A percentile compares a stretch with the other conserved stretches of the same genome.
phyloP scores from a whole-genome alignment of 768 basidiomycete species.

The Amanita molliuscula region DNA sequence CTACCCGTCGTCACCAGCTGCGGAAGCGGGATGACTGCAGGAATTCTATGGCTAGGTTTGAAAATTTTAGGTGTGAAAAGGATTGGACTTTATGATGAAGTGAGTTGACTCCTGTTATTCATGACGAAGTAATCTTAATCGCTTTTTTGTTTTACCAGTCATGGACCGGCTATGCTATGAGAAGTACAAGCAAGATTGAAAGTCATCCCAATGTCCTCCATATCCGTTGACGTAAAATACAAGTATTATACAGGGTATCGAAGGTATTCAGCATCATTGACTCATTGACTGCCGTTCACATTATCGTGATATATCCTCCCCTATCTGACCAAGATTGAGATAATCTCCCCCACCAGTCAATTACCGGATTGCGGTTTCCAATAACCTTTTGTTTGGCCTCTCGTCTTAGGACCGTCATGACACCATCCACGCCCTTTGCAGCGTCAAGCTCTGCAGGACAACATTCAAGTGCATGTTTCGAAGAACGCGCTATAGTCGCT shows the following conservation, averaged over 20 bases:
- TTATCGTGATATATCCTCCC: slow-evolving; percentile 1
- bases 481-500: slow-evolving; percentile 7
- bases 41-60: slow-evolving; percentile 87
- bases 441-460: slow-evolving; percentile 2
- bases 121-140: slow-evolving; percentile 5
- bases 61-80: slow-evolving; percentile 52
- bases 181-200: slow-evolving; percentile 64
- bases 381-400: neutral
- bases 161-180: slow-evolving; percentile 89
- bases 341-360: slow-evolving; percentile 3
- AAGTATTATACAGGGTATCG: slow-evolving; percentile 5
- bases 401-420: slow-evolving; percentile 8
- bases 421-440: slow-evolving; percentile 6
- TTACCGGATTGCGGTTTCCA: neutral
- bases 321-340: neutral
- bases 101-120: slow-evolving; percentile 23
- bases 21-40: slow-evolving; percentile 99
- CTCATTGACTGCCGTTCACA: neutral
- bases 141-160: slow-evolving; percentile 43
- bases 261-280: neutral
- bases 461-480: neutral
- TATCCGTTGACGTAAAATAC: slow-evolving; percentile 4
- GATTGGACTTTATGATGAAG: slow-evolving; percentile 89
- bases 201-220: slow-evolving; percentile 17
- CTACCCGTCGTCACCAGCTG: slow-evolving; percentile 65